Base-by-base conservation (phyloP, 495 filamentous ascomycete species). In the Neohortaea acidophila region DNA sequence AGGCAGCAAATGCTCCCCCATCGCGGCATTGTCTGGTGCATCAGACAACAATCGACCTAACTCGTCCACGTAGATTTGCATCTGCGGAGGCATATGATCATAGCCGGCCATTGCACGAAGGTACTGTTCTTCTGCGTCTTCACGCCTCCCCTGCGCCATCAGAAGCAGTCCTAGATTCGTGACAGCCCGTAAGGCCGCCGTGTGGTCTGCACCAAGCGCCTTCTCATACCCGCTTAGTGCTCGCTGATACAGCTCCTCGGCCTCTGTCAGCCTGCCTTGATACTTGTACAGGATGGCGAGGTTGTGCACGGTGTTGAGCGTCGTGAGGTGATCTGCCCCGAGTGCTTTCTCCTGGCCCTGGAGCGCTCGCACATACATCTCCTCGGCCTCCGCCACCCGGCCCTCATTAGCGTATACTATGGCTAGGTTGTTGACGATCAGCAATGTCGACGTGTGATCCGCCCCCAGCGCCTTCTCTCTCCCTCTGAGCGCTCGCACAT, bases 381-480 rank as follows among this genome's bases (percentile, higher is more conserved):
- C 21, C 34, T 61, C 53, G 43, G 61, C 59, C 44, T 60, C 41
- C 10, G 42, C 31, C 12, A 57, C 36, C 47, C 55, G 59, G 29
- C 53, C 54, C 26, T 62, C 55, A 25, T 44, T 18, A 3, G 11
- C 21, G 37, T 44, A 49, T 33, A 38, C 15, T 9, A 28, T 40
- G 39, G 25, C 49, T 15, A 45, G 31, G 33, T 43, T 54, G 37
- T 38, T 50, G 27, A 64, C 41, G 26, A 54, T 64, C 8, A 30
- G 21, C 6, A 66, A 56, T 20, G 57, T 66, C 36, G 51, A 53
- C 36, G 44, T 45, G 44, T 64, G 63, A 43, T 65, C 51, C 37
- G 48, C 45, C 22, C 60, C 60, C 14, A 55, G 43, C 23, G 43
- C 49, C 49, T 57, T 54, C 51, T 65, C 60, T 8, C 43, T 42